These are phyloP conservation scores for Lophiotrema nucula DNA, from an alignment of 495 filamentous ascomycete genomes.

Conservation along the genomic window DNA sequence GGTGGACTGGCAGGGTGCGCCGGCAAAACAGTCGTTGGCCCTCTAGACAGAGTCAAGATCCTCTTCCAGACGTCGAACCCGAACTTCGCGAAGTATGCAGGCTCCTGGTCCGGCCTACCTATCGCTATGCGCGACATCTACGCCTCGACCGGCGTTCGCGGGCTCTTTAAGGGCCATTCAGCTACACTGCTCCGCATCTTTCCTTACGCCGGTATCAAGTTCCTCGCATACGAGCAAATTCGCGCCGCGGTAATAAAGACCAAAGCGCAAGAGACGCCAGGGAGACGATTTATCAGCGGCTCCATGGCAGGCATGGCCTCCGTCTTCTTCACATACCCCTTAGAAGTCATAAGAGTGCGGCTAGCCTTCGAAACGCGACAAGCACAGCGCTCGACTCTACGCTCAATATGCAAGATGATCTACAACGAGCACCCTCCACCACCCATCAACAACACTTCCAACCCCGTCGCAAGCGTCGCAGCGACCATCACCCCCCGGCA, in stretches of 20 bases:
- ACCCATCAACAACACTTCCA: slow-evolving; percentile 33
- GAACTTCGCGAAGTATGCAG: slow-evolving; percentile 86
- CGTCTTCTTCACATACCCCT: slow-evolving; percentile 92
- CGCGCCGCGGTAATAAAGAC: slow-evolving; percentile 69
- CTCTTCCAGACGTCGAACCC: slow-evolving; percentile 96
- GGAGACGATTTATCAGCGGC: slow-evolving; percentile 75
- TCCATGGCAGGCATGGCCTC: slow-evolving; percentile 81
- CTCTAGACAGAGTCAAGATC: slow-evolving; percentile 97
- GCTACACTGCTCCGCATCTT: slow-evolving; percentile 93
- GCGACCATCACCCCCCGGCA: slow-evolving; percentile 54
- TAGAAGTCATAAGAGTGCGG: slow-evolving; percentile 89
- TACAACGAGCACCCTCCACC: slow-evolving; percentile 65
- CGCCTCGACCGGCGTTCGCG: slow-evolving; percentile 63
- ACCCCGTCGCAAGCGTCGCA: slow-evolving; percentile 31
- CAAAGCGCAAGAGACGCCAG: slow-evolving; percentile 71
- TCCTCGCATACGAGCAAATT: slow-evolving; percentile 95
- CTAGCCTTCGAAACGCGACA: slow-evolving; percentile 87
- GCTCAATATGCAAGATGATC: slow-evolving; percentile 73
- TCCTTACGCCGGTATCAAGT: slow-evolving; percentile 96
- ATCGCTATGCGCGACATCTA: slow-evolving; percentile 83
- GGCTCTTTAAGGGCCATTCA: slow-evolving; percentile 89
- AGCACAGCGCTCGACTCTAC: slow-evolving; percentile 62
- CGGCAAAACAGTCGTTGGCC: slow-evolving; percentile 94
- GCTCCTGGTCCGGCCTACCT: slow-evolving; percentile 77
- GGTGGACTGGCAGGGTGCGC: slow-evolving; percentile 74